Conservation (phyloP, 2,329 filamentous ascomycete genomes). For the Penicillium sp. region DNA sequence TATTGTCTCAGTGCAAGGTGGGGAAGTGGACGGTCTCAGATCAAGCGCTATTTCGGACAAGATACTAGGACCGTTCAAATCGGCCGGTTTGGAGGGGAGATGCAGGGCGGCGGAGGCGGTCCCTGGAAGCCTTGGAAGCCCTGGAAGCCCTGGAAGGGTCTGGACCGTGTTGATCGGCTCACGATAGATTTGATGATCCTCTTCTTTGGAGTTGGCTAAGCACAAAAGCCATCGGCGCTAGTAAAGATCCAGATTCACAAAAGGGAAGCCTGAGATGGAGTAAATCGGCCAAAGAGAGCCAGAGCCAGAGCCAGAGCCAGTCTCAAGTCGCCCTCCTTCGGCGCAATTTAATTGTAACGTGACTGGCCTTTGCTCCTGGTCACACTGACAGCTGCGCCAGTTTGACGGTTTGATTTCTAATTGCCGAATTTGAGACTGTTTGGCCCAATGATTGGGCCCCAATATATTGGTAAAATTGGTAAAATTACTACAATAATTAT, state of each 20-base stretch:
- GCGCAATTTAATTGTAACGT: neutral
- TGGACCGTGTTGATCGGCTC: neutral
- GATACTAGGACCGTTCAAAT: neutral
- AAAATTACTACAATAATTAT: neutral
- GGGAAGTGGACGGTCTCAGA: neutral
- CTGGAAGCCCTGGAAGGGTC: neutral
- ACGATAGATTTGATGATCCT: neutral
- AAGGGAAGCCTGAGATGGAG: neutral
- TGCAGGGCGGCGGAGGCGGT: neutral
- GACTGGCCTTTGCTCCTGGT: neutral
- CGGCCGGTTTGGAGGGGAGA: neutral
- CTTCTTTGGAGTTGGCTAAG: neutral
- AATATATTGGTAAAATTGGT: no score
- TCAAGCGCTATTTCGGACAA: neutral
- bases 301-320: no score
- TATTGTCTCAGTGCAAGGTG: neutral
- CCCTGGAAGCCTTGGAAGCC: neutral
- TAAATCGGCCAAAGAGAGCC: no score
- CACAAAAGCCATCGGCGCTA: neutral
- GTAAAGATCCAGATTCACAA: neutral
- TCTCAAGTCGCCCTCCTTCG: neutral
- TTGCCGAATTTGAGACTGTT: neutral
- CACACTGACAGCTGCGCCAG: neutral
- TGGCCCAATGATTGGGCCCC: neutral
- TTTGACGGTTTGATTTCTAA: neutral